phyloP scores from a whole-genome alignment of 495 filamentous ascomycete species.

The Trichoderma reesei region DNA sequence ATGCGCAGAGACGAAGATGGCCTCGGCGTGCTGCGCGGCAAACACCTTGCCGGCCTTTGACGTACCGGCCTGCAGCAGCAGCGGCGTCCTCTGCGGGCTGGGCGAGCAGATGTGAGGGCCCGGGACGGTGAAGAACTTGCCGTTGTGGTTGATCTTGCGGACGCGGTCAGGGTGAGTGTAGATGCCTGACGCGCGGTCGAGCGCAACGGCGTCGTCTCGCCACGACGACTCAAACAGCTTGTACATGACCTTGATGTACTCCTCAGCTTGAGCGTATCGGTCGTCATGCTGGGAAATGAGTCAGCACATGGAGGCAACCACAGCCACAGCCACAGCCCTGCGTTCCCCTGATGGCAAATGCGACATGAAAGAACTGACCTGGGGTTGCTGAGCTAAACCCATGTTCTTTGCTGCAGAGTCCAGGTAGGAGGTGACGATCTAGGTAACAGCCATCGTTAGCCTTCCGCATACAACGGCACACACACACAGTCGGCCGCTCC shows the following conservation, averaged over 20 bases:
- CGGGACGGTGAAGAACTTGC: slow-evolving; percentile 55
- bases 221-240: slow-evolving; percentile 57
- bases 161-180: slow-evolving; percentile 52
- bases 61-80: slow-evolving; percentile 56
- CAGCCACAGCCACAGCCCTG: not conserved
- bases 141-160: slow-evolving; percentile 54
- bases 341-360: not conserved
- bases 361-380: slow-evolving; percentile 16
- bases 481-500: too few species aligned
- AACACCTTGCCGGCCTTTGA: slow-evolving; percentile 54
- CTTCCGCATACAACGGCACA: too few species aligned
- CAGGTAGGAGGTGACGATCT: slow-evolving; percentile 57
- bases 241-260: slow-evolving; percentile 60
- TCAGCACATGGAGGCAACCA: slow-evolving; percentile 10
- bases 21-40: slow-evolving; percentile 53
- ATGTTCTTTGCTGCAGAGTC: slow-evolving; percentile 58
- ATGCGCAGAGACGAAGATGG: slow-evolving; percentile 44
- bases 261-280: slow-evolving; percentile 55
- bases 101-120: slow-evolving; percentile 57
- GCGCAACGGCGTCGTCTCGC: slow-evolving; percentile 54
- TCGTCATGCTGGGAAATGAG: slow-evolving; percentile 47
- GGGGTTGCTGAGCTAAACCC: slow-evolving; percentile 41
- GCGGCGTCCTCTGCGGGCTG: slow-evolving; percentile 54
- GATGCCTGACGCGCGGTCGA: slow-evolving; percentile 43
- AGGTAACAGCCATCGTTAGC: slow-evolving; percentile 10